Base-by-base conservation (phyloP, 2,329 filamentous ascomycete genomes). In the Fusarium sp. region DNA sequence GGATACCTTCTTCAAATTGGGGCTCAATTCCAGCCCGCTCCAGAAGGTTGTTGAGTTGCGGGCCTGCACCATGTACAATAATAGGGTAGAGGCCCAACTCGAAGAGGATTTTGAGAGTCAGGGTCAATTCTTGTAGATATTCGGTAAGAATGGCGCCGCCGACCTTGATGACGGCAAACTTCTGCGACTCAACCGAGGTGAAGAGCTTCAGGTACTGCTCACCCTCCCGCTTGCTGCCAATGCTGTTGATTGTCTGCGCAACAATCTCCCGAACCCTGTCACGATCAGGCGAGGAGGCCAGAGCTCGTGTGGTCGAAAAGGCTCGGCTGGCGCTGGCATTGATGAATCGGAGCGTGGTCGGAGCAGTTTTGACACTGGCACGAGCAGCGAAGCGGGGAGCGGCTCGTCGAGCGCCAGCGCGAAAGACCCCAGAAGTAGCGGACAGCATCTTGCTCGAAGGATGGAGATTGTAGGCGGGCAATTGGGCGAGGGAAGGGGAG, bases 191-290 rank as follows among this genome's bases (percentile, higher is more conserved):
- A 67, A 98, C 94, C 34, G 94, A 97, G 74, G 92, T 96, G 86
- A 99, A 99, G 80, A 98, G 94, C 73, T 94, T 96, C 64, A 98
- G 90, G 82, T 98, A 98, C 82, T 98, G 95, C 85, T 98, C 93
- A 70, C 97, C 94, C 84, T 99, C 95, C 67, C 95, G 88, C 87
- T 97, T 97, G 69, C 94, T 97, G 68, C 94, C 95, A 79, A 98
- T 97, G 83, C 95, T 97, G 84, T 94, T 97, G 74, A 98, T 87
- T 65, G 97, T 88, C 78, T 77, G 82, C 70, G 75, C 76, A 32
- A 82, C 78, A 57, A 81, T 80, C 69, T 82, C 79, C 51, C 76
- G 76, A 47, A 73, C 77, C 42, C 76, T 73, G 48, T 80, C 77
- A 18, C 70, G 71, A 18, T 64, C 53, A 8, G 74, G 73, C 12